Conservation (phyloP, 306 rosid genomes). For the Alnus rubra region DNA sequence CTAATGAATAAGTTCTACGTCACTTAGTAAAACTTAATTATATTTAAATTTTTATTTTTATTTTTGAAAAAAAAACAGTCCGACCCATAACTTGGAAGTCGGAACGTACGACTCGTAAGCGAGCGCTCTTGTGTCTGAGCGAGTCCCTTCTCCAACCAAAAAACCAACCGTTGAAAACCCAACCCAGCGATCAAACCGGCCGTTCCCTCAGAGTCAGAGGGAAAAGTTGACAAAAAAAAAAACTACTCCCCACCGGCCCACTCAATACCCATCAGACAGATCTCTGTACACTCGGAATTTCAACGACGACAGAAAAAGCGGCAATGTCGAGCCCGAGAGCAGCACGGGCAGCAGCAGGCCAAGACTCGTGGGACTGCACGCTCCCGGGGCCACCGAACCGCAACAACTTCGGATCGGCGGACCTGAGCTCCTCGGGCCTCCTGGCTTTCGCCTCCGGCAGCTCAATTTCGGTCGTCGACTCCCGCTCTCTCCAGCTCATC, state of each 20-base stretch:
- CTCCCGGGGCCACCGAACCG: slow-evolving; percentile 93
- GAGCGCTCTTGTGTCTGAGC: background rate
- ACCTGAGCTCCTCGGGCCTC: slow-evolving; percentile 76
- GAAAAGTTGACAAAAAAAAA: background rate
- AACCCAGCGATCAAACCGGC: background rate
- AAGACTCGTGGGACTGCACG: slow-evolving; percentile 78
- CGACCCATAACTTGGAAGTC: background rate
- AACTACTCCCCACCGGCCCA: background rate
- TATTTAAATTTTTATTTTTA: too few species aligned
- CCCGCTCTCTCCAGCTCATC: slow-evolving; percentile 79
- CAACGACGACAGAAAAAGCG: background rate
- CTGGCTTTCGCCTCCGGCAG: slow-evolving; percentile 89
- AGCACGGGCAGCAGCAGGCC: slow-evolving; percentile 14
- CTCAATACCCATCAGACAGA: background rate
- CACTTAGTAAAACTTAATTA: too few species aligned
- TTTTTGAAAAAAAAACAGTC: background rate
- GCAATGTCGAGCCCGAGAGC: slow-evolving; percentile 41
- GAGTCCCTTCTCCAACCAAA: background rate
- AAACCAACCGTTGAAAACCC: background rate
- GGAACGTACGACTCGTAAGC: background rate
- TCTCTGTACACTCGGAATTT: background rate
- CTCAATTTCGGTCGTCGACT: slow-evolving; percentile 77
- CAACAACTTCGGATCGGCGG: slow-evolving; percentile 90
- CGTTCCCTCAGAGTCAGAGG: background rate
- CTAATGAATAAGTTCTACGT: too few species aligned